Conservation (phyloP, 257 asterid genomes). For the Gynochthodes officinalis region DNA sequence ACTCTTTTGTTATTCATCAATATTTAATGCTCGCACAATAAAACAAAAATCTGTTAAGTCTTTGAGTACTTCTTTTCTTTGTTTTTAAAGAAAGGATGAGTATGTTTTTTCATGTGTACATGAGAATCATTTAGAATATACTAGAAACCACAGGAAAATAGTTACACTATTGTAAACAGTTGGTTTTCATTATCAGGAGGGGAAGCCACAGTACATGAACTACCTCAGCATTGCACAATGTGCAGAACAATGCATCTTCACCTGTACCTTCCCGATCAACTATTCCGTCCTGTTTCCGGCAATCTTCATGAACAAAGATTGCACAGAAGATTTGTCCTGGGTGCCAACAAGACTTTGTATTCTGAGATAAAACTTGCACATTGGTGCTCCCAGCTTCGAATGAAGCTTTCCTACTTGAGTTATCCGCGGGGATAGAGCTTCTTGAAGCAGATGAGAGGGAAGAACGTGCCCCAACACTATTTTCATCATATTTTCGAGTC, state of each 20-base stretch:
- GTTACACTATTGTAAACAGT: neutral
- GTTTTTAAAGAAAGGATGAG: neutral
- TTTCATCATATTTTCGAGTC: slow-evolving; percentile 62
- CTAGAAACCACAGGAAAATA: neutral
- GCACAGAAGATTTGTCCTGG: slow-evolving; percentile 69
- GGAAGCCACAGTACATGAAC: slow-evolving; percentile 11
- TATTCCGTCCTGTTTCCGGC: slow-evolving; percentile 58
- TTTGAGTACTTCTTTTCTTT: neutral
- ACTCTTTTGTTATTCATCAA: slow-evolving; percentile 3
- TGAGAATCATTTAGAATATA: neutral
- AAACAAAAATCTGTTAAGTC: neutral
- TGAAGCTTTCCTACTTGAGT: slow-evolving; percentile 63
- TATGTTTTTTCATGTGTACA: neutral
- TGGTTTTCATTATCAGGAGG: neutral
- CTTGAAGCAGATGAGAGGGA: slow-evolving; percentile 69
- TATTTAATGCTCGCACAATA: neutral
- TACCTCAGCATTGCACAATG: slow-evolving; percentile 96
- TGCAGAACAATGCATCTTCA: slow-evolving; percentile 97
- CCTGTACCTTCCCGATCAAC: slow-evolving; percentile 61
- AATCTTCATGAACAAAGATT: slow-evolving; percentile 78
- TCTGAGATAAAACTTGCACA: slow-evolving; percentile 42
- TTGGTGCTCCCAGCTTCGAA: slow-evolving; percentile 56
- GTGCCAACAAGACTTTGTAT: slow-evolving; percentile 42
- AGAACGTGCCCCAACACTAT: slow-evolving; percentile 59
- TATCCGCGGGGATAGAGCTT: slow-evolving; percentile 65